Base-by-base conservation (phyloP, 2,329 filamentous ascomycete species). In the Trichoderma sp. region DNA sequence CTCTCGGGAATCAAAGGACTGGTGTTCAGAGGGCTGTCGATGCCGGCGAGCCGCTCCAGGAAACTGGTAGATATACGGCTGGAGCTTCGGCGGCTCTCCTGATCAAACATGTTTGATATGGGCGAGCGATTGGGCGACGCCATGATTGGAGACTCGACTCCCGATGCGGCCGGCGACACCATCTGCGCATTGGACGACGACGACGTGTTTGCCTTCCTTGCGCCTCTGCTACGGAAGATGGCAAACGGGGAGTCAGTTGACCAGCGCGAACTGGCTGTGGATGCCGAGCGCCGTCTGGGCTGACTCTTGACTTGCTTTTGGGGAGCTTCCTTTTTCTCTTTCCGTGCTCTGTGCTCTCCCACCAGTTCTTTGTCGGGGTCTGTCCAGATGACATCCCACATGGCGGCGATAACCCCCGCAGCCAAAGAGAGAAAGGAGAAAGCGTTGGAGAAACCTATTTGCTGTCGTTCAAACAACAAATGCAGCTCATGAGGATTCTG, bases 331-430 rank as follows among this genome's bases (percentile, higher is more conserved):
- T 72, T 73, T 63, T 70, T 76, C 69, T 82, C 82, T 71, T 86
- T 87, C 57, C 81, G 82, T 2, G 82, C 80, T 17, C 82, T 82
- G 65, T 82, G 80, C 73, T 88, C 83, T 3, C 85, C 84, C 17
- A 87, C 81, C 9, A 82, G 79, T 76, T 88, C 84, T 67, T 80
- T 78, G 59, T 84, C 79, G 25, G 83, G 84, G 67, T 87, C 86
- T 4, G 84, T 84, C 86, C 86, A 88, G 56, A 86, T 77, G 35
- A 88, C 83, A 73, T 87, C 85, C 73, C 86, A 88, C 86, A 88
- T 88, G 71, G 29, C 50, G 32, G 64, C 17, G 50, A 64, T 45
- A 64, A 22, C 52, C 57, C 29, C 37, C 68, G 64, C 64, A 67
- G 37, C 29, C 35, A 61, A 64, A 45, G 15, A 17, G 39, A 19